Evolutionary conservation across 805 yeast genomes (phyloP).

Genomic region (Scheffersomyces ergatensis): DNA sequence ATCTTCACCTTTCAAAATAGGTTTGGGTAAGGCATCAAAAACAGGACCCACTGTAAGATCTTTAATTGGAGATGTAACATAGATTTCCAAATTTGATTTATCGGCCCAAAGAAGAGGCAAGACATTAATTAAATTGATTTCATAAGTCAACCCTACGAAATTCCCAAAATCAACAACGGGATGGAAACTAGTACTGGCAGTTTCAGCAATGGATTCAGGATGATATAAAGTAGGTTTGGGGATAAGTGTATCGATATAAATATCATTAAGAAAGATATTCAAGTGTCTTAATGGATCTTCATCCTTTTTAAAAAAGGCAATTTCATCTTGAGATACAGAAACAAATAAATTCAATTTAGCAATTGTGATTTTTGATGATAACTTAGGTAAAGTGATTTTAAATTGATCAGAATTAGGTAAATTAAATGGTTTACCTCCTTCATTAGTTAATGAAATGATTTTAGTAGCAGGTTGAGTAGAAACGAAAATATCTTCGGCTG

Average conservation of each 20-base stretch:
- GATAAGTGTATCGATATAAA: constrained; percentile 17
- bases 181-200: constrained; percentile 13
- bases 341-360: constrained; percentile 24
- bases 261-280: constrained; percentile 18
- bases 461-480: constrained; percentile 18
- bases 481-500: constrained; percentile 13
- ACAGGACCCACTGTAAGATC: constrained; percentile 11
- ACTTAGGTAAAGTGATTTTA: constrained; percentile 17
- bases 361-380: constrained; percentile 9
- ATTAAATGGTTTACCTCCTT: constrained; percentile 12
- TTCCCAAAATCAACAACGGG: constrained; percentile 26
- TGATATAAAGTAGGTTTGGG: constrained; percentile 29
- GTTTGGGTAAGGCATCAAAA: constrained; percentile 14
- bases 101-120: constrained; percentile 26
- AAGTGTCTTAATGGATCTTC: constrained; percentile 23
- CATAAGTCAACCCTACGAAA: constrained; percentile 23
- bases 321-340: constrained; percentile 25
- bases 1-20: constrained; percentile 12
- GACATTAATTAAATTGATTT: constrained; percentile 21
- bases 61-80: constrained; percentile 22
- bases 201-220: constrained; percentile 16
- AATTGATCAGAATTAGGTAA: constrained; percentile 15
- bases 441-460: constrained; percentile 17
- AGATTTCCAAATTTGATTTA: constrained; percentile 16
- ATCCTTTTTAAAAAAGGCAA: constrained; percentile 14